A percentile compares a stretch with the other conserved stretches of the same genome.
Evolutionary conservation across 208 protist species (phyloP).

Genomic region (Giardia duodenalis): DNA sequence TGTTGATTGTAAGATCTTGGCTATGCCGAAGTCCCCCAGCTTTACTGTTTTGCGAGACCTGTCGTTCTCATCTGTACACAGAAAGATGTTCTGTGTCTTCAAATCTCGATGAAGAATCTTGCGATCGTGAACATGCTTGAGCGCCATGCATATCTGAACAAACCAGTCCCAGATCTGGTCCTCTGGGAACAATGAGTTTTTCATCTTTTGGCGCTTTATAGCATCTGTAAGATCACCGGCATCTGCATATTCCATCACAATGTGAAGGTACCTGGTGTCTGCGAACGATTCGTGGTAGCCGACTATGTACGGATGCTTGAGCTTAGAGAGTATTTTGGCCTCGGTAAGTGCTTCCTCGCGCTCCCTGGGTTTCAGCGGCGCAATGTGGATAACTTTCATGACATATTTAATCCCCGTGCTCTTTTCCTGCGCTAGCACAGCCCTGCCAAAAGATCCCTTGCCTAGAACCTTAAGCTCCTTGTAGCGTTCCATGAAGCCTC

Average conservation of each 20-base stretch:
- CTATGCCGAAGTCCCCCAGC: constrained; percentile 40
- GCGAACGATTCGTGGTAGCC: constrained; percentile 35
- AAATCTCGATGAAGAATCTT: constrained; percentile 56
- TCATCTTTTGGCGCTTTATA: constrained; percentile 6
- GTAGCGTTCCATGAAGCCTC: constrained; percentile 22
- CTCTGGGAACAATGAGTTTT: constrained; percentile 42
- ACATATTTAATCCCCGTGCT: constrained; percentile 20
- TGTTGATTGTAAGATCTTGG: constrained; percentile 36
- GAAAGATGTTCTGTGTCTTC: constrained; percentile 53
- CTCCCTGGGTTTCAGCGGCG: constrained; percentile 22
- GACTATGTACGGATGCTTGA: constrained; percentile 38
- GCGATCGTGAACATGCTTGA: constrained; percentile 52
- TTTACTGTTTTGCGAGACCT: constrained; percentile 32
- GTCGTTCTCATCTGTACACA: constrained; percentile 24
- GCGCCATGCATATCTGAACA: constrained; percentile 49
- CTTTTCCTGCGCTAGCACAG: constrained; percentile 15
- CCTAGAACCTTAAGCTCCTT: constrained; percentile 6
- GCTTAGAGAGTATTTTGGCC: constrained; percentile 29
- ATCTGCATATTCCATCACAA: constrained; percentile 44
- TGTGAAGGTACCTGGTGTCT: constrained; percentile 11
- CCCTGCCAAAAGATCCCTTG: constrained; percentile 29
- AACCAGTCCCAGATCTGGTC: constrained; percentile 48
- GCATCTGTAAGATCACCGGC: constrained; percentile 25
- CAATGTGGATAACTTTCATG: constrained; percentile 28
- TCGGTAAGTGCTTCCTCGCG: constrained; percentile 23